Percentiles rank a stretch among this genome's conserved stretches.
These are phyloP conservation scores for Cutaneotrichosporon dermatis DNA, from an alignment of 1,284 basidiomycete genomes.

Conservation along the genomic window DNA sequence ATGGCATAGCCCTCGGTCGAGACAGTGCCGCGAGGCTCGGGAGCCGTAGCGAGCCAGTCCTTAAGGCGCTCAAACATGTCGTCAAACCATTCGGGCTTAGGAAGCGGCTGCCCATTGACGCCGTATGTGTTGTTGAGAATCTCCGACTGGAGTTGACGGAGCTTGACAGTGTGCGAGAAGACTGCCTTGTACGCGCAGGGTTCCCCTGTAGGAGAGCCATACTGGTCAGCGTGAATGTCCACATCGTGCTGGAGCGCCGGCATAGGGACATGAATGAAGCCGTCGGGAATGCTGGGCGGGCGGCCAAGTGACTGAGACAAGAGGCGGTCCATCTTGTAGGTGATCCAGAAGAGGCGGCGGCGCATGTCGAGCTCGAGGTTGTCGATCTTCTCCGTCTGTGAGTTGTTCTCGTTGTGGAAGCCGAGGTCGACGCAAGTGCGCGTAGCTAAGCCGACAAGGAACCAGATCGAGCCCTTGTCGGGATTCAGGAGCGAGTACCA, in stretches of 20 bases:
- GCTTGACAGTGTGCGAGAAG: conserved; percentile 44
- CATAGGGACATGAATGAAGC: conserved; percentile 47
- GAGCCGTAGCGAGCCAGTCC: conserved; percentile 44
- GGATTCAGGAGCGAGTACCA: conserved; percentile 51
- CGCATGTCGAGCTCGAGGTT: conserved; percentile 51
- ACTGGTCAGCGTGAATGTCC: conserved; percentile 40
- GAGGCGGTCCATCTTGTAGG: conserved; percentile 50
- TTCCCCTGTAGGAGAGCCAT: conserved; percentile 36
- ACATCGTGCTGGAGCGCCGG: conserved; percentile 45
- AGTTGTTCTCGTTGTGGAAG: conserved; percentile 49
- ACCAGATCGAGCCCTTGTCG: conserved; percentile 51
- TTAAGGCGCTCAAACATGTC: conserved; percentile 47
- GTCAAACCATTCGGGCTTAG: conserved; percentile 47
- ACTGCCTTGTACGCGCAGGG: conserved; percentile 47
- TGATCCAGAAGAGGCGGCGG: conserved; percentile 48
- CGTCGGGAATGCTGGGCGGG: conserved; percentile 49
- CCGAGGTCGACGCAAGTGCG: conserved; percentile 50
- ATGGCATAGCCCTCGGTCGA: conserved; percentile 49
- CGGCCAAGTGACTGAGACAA: conserved; percentile 47
- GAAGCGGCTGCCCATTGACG: conserved; percentile 34
- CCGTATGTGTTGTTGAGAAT: conserved; percentile 47
- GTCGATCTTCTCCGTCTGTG: conserved; percentile 40
- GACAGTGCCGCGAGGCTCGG: conserved; percentile 47
- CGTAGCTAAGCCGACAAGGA: conserved; percentile 48
- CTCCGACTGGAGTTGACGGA: conserved; percentile 49